Base-by-base conservation (phyloP, 2,329 filamentous ascomycete genomes). In the Fusarium coffeatum region DNA sequence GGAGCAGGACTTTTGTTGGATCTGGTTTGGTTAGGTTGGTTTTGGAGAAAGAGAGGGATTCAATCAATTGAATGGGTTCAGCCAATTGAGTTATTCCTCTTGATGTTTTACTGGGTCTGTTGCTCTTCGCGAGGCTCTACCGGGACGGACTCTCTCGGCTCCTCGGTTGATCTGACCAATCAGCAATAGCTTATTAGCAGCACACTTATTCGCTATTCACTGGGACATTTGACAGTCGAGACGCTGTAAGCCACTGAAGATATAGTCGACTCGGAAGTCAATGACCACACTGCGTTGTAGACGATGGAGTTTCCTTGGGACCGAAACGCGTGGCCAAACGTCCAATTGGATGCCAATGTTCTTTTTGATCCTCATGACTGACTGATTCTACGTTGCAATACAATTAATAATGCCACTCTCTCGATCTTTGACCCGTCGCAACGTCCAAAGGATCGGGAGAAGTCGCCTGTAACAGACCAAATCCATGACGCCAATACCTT, bases 101-200 rank as follows among this genome's bases (percentile, higher is more conserved):
- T 59, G 62, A 64, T 64, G 72, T 74, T 74, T 75, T 74, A 73
- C 59, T 69, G 69, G 59, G 62, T 65, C 63, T 66, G 62, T 66
- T 41, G 47, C 56, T 49, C 48, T 65, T 61, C 66, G 69, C 73
- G 68, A 76, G 74, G 69, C 74, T 74, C 71, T 61, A 60, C 59
- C 66, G 71, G 71, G 58, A 75, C 69, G 72, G 69, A 69, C 71
- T 66, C 65, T 72, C 69, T 78, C 78, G 77, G 77, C 73, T 78
- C 73, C 77, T 79, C 78, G 78, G 78, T 74, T 76, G 66, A 77
- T 62, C 69, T 61, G 59, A 48, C 78, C 78, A 80, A 80, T 80
- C 77, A 80, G 64, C 53, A 56, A 6, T 43, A 40, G 57, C 73
- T 73, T 76, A 76, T 75, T 74, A 76, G 71, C 63, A 75, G 72